Evolutionary conservation across 2,329 filamentous ascomycete genomes (phyloP), one percentile per base, ranked within the genome.

Genomic region (Diaporthe nobilis): DNA sequence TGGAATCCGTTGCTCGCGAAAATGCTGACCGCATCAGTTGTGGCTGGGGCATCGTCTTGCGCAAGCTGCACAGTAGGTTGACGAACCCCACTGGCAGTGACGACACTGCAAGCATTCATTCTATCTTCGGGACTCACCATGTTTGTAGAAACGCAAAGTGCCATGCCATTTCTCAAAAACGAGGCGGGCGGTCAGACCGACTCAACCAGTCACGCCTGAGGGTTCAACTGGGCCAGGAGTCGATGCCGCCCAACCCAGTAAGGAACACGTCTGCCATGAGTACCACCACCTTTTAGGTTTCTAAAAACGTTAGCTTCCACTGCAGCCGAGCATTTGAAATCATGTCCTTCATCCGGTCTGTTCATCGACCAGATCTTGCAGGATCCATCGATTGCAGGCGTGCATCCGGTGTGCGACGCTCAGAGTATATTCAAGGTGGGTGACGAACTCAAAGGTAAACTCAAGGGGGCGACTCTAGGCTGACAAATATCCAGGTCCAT

Each of bases 301-400:
- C 25, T 47, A 15, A 65, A 6, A 8, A 5, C 4, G 13, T 1
- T 34, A 34, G 28, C 25, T 49, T 22, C 25, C 25, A 31, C 42
- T 13, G 2, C 17, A 22, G 42, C 15, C 15, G 42, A 65, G 10
- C 8, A 15, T n/a, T 17, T 31, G 25, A 34, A 34, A 8, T 34
- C 25, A 3, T 6, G 0, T n/a, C 12, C 25, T 3, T 49, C 42
- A 10, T n/a, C 42, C 12, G 61, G 20, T 0, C 17, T 65, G 1
- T 65, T 65, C 17, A 65, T 65, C 61, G 61, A 65, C 61, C 39
- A 34, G 61, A 65, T 37, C 42, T n/a, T 65, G 28, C 61, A 65
- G 42, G 17, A 65, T 34, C 42, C 61, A 8, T 49, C 61, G 13
- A 17, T 47, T 20, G 42, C 42, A 13, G 61, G 61, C 20, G 42